These are phyloP conservation scores for Penicillium pancosmium DNA, from an alignment of 495 filamentous ascomycete species.

Conservation along the genomic window DNA sequence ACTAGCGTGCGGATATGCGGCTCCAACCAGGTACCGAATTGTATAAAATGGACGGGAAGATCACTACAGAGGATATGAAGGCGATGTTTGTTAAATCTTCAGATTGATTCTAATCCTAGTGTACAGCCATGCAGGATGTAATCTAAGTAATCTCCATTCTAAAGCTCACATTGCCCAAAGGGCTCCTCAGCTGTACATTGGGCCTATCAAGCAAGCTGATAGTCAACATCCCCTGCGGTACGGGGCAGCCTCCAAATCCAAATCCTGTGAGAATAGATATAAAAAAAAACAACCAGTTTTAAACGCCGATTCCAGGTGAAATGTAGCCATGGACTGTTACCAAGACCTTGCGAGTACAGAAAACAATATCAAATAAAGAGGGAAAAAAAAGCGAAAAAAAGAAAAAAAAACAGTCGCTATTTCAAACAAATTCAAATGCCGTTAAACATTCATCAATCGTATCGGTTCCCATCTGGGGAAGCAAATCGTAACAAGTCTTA, in stretches of 20 bases:
- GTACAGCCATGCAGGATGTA: slow-evolving; percentile 23
- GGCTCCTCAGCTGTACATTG: slow-evolving; percentile 2
- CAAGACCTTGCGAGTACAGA: background rate
- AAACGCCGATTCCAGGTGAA: slow-evolving; percentile 17
- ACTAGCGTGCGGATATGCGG: background rate
- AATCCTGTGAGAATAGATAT: background rate
- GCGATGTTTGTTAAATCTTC: slow-evolving; percentile 2
- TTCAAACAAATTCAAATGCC: slow-evolving; percentile 19
- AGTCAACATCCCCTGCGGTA: background rate
- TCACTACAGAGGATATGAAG: too few species aligned
- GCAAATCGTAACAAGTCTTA: slow-evolving; percentile 26
- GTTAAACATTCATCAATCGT: slow-evolving; percentile 40
- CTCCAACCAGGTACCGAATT: too few species aligned
- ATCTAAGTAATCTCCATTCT: slow-evolving; percentile 18
- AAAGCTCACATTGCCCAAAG: slow-evolving; percentile 1
- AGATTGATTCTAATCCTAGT: slow-evolving; percentile 25
- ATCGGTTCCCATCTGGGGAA: slow-evolving; percentile 17
- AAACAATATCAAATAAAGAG: slow-evolving; percentile 2
- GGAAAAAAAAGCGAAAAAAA: slow-evolving; percentile 15
- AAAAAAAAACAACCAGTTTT: slow-evolving; percentile 4
- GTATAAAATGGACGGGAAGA: too few species aligned
- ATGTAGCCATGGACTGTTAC: slow-evolving; percentile 2
- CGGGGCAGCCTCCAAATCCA: background rate
- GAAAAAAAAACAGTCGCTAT: slow-evolving; percentile 18
- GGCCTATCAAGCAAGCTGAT: background rate